These are phyloP conservation scores for Alliaria petiolata DNA, from an alignment of 345 rosid species.

Conservation along the genomic window DNA sequence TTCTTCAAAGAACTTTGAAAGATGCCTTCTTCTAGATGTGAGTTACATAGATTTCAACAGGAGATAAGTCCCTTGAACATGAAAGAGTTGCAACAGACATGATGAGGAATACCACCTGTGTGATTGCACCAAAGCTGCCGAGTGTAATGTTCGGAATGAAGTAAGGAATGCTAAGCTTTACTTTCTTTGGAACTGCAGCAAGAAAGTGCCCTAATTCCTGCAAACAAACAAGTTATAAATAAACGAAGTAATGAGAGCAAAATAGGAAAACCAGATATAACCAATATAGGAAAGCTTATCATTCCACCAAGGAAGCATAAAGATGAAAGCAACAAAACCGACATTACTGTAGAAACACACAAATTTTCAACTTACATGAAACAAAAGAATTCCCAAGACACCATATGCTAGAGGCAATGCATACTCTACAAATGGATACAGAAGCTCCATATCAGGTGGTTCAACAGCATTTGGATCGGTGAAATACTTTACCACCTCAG, in stretches of 20 bases:
- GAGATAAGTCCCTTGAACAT: neutral
- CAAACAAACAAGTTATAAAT: neutral
- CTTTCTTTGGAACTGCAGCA: conserved; percentile 91
- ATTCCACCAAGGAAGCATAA: conserved; percentile 1
- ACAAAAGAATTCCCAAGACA: conserved; percentile 77
- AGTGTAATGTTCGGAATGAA: conserved; percentile 94
- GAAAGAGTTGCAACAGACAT: neutral
- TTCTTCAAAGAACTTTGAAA: neutral
- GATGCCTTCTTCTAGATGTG: neutral
- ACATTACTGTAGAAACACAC: neutral
- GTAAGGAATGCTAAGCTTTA: conserved; percentile 87
- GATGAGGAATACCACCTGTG: conserved; percentile 53
- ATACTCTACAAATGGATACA: conserved; percentile 85
- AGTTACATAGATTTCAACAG: neutral
- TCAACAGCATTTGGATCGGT: conserved; percentile 87
- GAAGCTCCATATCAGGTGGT: conserved; percentile 85
- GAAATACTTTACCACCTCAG: conserved; percentile 86
- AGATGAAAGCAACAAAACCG: neutral
- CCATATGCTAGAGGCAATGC: conserved; percentile 96
- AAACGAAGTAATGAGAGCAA: neutral
- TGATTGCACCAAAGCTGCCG: conserved; percentile 97
- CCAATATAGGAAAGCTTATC: neutral
- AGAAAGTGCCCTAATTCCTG: conserved; percentile 92
- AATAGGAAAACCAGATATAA: neutral
- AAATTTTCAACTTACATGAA: conserved; percentile 59